These are phyloP conservation scores for Aspergillus fructus DNA, from an alignment of 2,329 filamentous ascomycete genomes.

Conservation along the genomic window DNA sequence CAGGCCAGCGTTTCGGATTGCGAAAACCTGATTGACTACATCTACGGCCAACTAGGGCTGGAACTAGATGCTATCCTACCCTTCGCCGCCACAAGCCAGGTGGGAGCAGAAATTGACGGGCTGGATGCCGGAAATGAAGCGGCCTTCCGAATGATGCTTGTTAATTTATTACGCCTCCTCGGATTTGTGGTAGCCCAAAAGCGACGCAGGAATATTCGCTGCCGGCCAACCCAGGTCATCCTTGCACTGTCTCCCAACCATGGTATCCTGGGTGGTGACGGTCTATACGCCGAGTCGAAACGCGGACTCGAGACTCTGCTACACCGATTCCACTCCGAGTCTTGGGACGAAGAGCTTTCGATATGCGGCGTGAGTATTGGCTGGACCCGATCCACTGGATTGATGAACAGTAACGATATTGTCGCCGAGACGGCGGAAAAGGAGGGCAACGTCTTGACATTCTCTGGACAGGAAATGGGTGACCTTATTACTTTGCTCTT, in stretches of 20 bases:
- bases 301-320: conserved; percentile 1
- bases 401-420: conserved; percentile 3
- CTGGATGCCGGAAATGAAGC: neutral
- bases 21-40: neutral
- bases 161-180: neutral
- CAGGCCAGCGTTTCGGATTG: neutral
- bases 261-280: conserved; percentile 2
- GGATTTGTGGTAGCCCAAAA: neutral
- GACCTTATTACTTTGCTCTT: neutral
- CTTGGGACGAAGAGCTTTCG: neutral
- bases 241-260: conserved; percentile 8
- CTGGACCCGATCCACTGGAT: conserved; percentile 2
- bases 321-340: neutral
- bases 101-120: neutral
- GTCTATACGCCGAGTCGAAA: conserved; percentile 9
- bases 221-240: neutral
- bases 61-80: conserved; percentile 3
- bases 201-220: neutral
- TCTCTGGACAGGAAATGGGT: conserved; percentile 2
- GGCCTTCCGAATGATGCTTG: conserved; percentile 4
- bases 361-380: conserved; percentile 4
- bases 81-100: conserved; percentile 1
- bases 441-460: neutral
- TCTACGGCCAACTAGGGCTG: neutral
- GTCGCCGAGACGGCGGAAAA: conserved; percentile 1